Evolutionary conservation across 805 yeast genomes (phyloP).

Genomic region (Candida corydali): DNA sequence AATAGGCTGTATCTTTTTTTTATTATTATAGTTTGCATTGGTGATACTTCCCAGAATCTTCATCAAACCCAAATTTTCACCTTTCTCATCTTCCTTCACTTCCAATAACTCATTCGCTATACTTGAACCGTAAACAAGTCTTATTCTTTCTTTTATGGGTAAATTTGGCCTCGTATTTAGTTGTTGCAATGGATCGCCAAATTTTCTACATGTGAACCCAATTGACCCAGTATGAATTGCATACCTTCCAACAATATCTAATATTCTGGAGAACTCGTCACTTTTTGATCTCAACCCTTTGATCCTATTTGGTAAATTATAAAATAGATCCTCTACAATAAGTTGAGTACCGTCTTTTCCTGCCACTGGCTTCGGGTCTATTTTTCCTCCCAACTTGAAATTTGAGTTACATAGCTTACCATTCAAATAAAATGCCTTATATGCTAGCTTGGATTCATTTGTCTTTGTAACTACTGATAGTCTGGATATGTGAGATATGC

Average conservation of each 20-base stretch:
- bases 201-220: conserved; percentile 75
- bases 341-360: conserved; percentile 87
- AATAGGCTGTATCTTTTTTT: conserved; percentile 62
- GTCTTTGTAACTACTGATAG: conserved; percentile 78
- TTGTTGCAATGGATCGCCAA: conserved; percentile 69
- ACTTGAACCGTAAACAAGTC: conserved; percentile 65
- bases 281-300: conserved; percentile 58
- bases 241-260: conserved; percentile 82
- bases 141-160: conserved; percentile 60
- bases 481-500: conserved; percentile 86
- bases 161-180: conserved; percentile 53
- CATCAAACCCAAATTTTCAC: conserved; percentile 44
- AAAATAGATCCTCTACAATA: conserved; percentile 82
- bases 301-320: conserved; percentile 77
- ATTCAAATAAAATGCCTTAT: conserved; percentile 60
- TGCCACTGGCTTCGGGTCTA: conserved; percentile 69
- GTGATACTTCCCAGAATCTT: conserved; percentile 60
- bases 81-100: conserved; percentile 16
- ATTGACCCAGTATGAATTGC: conserved; percentile 68
- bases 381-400: conserved; percentile 27
- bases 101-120: conserved; percentile 62
- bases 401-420: conserved; percentile 54
- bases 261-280: conserved; percentile 73
- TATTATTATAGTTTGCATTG: conserved; percentile 65
- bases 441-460: conserved; percentile 57